Evolutionary conservation across 1,284 basidiomycete species (phyloP), one percentile per base, ranked within the genome.

Genomic region (Mycena citricolor): DNA sequence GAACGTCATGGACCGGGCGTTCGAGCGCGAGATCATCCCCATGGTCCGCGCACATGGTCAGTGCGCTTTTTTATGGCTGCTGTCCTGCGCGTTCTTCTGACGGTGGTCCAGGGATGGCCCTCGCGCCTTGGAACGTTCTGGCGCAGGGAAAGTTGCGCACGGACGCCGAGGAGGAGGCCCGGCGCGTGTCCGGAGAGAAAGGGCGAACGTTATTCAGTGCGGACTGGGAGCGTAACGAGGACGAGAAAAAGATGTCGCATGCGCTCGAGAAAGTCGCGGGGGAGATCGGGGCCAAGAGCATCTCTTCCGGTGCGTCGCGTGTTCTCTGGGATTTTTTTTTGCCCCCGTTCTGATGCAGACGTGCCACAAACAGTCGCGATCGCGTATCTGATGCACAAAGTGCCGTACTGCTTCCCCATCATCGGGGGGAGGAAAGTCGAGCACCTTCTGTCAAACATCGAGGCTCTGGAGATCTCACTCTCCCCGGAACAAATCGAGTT

Each of bases 51-150:
- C 52, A 13, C 56, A 63, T 26, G 70, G 40, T 52, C 53, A 56
- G 52, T 43, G 26, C 2, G 31, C 12, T 17, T 42, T 31, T 20
- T 32, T 16, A n/a, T n/a, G n/a, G n/a, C n/a, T n/a, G n/a, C 6
- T n/a, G 25, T 13, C n/a, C 25, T 21, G 33, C 8, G 5, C 35
- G 16, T 20, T 32, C 2, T 6, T 10, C 31, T 35, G 33, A 20
- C 2, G 31, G 24, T 12, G 17, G 5, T 26, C 26, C 26, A 66
- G 74, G 72, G 23, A 12, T 45, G 13, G 29, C 37, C n/a, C 59
- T 80, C 1, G 69, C 70, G 1, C 75, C 76, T 0, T 81, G 73
- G 72, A 68, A 68, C 26, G 75, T 76, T 0, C 60, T 81, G 13
- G 76, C 67, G 1, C 64, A 54, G 0, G 74, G 75, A 0, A 69